Base-by-base conservation (phyloP, 1,139 yeast genomes). In the Lodderomyces orthopsilosis region DNA sequence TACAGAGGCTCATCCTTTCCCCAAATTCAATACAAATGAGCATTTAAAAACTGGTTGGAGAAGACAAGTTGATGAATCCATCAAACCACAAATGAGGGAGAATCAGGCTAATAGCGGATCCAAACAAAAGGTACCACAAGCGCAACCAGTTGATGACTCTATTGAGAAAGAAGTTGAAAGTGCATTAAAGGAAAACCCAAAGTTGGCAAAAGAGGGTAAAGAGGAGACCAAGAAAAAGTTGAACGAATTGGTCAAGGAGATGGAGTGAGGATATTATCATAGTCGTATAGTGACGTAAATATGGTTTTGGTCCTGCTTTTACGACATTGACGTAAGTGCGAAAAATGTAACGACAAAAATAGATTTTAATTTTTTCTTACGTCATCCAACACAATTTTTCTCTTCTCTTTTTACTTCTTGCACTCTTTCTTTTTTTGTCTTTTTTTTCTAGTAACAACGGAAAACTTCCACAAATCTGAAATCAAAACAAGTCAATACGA, bases 1-100 rank as follows among this genome's bases (percentile, higher is more conserved):
- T 63, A 88, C 96, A 2, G 96, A 88, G 57, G 97, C 95, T 0
- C 98, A 91, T 62, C 95, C 95, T 37, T 79, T 91, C 66, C 97
- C 97, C 17, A 74, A 69, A 44, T 83, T 85, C 52, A 77, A 75
- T 22, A 65, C 77, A 67, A 74, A 68, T 15, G 75, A 78, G 2
- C 58, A 63, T 39, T 81, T 84, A 56, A 70, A 70, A 44, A 85
- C 91, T 2, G 89, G 88, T 0, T 85, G 93, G 90, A 53, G 58
- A 48, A 63, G 77, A 52, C 56, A 46, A 38, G 39, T 58, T 48
- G 52, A 54, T 37, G 54, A 55, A 47, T 53, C 53, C 47, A 56
- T 53, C 37, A 58, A 58, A 26, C 49, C 49, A 23, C 52, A 52
- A 46, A 56, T 54, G 40, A 42, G 41, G 24, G 50, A 44, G 15